Base-by-base conservation (phyloP, 345 rosid genomes). In the Abelmoschus esculentus region DNA sequence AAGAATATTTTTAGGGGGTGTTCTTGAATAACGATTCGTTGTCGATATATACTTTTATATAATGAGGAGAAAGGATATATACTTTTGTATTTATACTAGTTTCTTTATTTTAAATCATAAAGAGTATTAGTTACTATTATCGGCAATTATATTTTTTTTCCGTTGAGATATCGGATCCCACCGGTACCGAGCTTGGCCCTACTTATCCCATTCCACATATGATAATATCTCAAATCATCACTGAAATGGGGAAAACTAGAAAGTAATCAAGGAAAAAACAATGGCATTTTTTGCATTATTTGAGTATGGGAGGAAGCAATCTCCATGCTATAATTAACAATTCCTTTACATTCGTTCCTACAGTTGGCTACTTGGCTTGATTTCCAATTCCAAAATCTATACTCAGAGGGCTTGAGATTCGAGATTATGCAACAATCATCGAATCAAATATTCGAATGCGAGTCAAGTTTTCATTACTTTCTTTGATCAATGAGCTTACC, bases 401-500 rank as follows among this genome's bases (percentile, higher is more conserved):
- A 36, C 42, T 36, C 38, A 34, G 38, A 34, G 6, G 38, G 40
- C 31, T 55, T 22, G 28, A 18, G 26, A 7, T 17, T 67, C 22
- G 22, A 17, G 22, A 60, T 60, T n/a, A 60, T 7, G 44, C 64
- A 31, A 4, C 22, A 60, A n/a, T 3, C 18, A 15, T 11, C 7
- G 42, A 38, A 38, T 38, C 9, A 7, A 38, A 38, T 38, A 38
- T 38, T 38, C 42, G 42, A 38, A 38, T 7, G 9, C 10, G 10
- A 38, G 42, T 38, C 26, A 46, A 31, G 7, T 47, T 19, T 26
- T 34, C 69, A 3, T 44, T 44, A 46, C 55, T 68, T 54, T 40
- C 10, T 70, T 61, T 42, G 40, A 65, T 52, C 46, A 68, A 82
- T 82, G 85, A 72, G 76, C 59, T 79, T 78, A 44, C 73, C 78